Base-by-base conservation (phyloP, 1,139 yeast genomes). In the Debaryomyces singareniensis region DNA sequence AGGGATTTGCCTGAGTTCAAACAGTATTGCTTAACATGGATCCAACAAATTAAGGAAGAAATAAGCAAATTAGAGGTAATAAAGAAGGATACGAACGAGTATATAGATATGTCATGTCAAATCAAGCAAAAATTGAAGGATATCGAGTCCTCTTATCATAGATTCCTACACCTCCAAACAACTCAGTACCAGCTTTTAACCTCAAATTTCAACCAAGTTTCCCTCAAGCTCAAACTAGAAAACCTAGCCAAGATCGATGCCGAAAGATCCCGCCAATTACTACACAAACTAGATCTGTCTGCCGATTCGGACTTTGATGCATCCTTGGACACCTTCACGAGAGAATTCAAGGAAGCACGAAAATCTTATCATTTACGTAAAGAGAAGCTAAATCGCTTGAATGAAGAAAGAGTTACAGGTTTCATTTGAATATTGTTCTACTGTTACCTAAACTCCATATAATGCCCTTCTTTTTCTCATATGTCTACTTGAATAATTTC, bases 351-450 rank as follows among this genome's bases (percentile, higher is more conserved):
- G 30, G 24, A 24, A 15, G 13, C 12, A 12, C n/a, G 29, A n/a
- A 69, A 68, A 37, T 39, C 45, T 23, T 76, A 67, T 36, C 82
- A 81, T 50, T 47, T 71, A 32, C 55, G 80, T 22, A 61, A 58
- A 35, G 87, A 79, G 49, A 71, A 77, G 43, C 50, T 75, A 37
- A 68, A 71, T 39, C 55, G 89, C 28, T 68, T 83, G 70, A 62
- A 70, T 31, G 87, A 80, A 45, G 84, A 78, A 38, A 54, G 89
- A 33, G 80, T 80, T 0, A 71, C 75, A 18, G 83, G 82, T 10
- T 51, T 61, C 31, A 38, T 53, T 26, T 55, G 31, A 35, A n/a
- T n/a, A n/a, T n/a, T n/a, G n/a, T n/a, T n/a, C n/a, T n/a, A n/a
- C n/a, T n/a, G n/a, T n/a, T n/a, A n/a, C n/a, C n/a, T n/a, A n/a